These are phyloP conservation scores for Chara braunii DNA, from an alignment of 139 green algal genomes.

Conservation along the genomic window DNA sequence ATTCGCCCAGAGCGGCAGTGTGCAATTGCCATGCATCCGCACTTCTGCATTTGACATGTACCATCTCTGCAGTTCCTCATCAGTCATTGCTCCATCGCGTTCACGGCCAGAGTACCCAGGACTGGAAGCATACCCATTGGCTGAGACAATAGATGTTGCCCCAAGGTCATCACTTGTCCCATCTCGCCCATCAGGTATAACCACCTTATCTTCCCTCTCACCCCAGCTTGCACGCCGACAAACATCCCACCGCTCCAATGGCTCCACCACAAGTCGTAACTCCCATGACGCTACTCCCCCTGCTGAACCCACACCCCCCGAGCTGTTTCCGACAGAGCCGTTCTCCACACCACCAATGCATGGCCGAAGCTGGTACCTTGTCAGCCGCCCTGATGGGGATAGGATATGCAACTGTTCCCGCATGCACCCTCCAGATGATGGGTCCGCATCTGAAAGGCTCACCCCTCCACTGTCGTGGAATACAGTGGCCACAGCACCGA, in stretches of 20 bases:
- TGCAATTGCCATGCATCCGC: not conserved
- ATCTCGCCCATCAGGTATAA: too few species aligned
- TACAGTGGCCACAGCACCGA: constrained; percentile 11
- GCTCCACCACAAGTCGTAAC: constrained; percentile 11
- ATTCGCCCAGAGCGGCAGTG: constrained; percentile 25
- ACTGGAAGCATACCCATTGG: too few species aligned
- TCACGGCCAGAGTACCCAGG: too few species aligned
- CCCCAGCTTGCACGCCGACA: constrained; percentile 18
- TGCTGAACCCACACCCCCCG: too few species aligned
- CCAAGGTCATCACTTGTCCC: too few species aligned
- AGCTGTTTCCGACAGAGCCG: too few species aligned
- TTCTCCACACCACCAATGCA: not conserved
- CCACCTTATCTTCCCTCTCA: constrained; percentile 31
- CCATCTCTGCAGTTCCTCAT: constrained; percentile 24
- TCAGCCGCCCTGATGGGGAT: constrained; percentile 19
- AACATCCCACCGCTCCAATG: constrained; percentile 30
- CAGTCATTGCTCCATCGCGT: too few species aligned
- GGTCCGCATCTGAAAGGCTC: too few species aligned
- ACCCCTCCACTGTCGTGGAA: constrained; percentile 15
- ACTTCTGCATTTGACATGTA: constrained; percentile 39
- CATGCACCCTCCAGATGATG: not conserved
- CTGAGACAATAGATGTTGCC: too few species aligned
- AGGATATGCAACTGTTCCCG: constrained; percentile 21
- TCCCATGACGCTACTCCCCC: too few species aligned
- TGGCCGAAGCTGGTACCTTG: constrained; percentile 16